Evolutionary conservation across 352 stramenopile species (phyloP).

Genomic region (Pythium sukuiense): DNA sequence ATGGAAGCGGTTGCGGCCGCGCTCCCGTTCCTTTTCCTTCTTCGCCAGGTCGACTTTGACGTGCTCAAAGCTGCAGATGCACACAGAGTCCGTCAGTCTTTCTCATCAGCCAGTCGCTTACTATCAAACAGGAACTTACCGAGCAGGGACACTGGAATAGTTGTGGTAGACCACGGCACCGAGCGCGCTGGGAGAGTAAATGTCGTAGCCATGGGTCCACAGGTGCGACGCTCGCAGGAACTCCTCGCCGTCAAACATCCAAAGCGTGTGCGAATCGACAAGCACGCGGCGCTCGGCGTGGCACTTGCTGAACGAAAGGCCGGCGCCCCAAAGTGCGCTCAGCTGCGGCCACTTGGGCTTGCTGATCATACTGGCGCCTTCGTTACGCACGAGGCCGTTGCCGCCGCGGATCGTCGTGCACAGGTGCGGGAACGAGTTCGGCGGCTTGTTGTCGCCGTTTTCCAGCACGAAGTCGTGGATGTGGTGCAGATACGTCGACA

Average conservation of each 20-base stretch:
- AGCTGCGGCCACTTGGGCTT: conserved; percentile 75
- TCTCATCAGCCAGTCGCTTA: too few species aligned
- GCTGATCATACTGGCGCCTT: conserved; percentile 80
- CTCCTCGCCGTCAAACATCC: conserved; percentile 49
- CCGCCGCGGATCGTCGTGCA: conserved; percentile 73
- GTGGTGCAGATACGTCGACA: conserved; percentile 82
- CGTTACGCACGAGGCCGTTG: conserved; percentile 67
- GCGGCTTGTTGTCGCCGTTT: conserved; percentile 73
- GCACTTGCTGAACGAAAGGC: conserved; percentile 84
- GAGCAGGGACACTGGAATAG: conserved; percentile 40
- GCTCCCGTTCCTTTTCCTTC: conserved; percentile 30
- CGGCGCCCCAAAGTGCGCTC: conserved; percentile 70
- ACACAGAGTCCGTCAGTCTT: background rate
- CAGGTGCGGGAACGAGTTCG: conserved; percentile 62
- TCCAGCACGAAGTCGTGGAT: conserved; percentile 79
- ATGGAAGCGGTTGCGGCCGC: conserved; percentile 33
- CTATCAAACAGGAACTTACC: conserved; percentile 15
- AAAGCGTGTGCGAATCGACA: conserved; percentile 77
- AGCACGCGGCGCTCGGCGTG: conserved; percentile 72
- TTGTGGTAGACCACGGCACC: conserved; percentile 49
- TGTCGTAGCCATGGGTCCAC: conserved; percentile 44
- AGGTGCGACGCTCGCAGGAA: conserved; percentile 38
- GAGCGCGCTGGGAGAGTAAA: conserved; percentile 38
- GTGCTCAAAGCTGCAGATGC: conserved; percentile 30
- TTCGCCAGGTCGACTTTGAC: conserved; percentile 34